These are phyloP conservation scores for Malus sieversii DNA, from an alignment of 306 rosid species.

Conservation along the genomic window DNA sequence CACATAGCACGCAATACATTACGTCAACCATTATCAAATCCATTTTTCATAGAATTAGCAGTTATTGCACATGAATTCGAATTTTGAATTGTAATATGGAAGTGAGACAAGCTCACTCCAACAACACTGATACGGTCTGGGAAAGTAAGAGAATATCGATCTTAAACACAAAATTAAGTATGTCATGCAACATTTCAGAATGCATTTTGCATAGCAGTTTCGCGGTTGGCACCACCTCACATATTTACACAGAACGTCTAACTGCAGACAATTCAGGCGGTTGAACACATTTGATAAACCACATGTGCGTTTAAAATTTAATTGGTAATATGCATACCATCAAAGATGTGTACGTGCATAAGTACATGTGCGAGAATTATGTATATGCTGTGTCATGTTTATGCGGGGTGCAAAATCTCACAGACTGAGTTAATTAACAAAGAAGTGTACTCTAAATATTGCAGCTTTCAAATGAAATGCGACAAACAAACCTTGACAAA, in stretches of 20 bases:
- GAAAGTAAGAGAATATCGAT: background rate
- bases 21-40: background rate
- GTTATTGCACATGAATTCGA: background rate
- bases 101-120: background rate
- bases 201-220: background rate
- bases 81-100: background rate
- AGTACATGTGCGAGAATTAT: background rate
- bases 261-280: background rate
- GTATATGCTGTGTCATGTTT: background rate
- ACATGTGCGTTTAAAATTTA: background rate
- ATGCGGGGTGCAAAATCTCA: background rate
- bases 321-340: background rate
- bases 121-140: background rate
- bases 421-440: no score
- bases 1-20: constrained; percentile 17
- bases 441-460: background rate
- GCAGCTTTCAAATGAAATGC: background rate
- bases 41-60: background rate
- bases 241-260: background rate
- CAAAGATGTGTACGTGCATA: background rate
- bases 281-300: background rate
- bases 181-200: background rate
- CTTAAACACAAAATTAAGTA: background rate
- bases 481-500: constrained; percentile 55
- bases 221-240: background rate